These are phyloP conservation scores for Wickerhamomyces chambardii DNA, from an alignment of 805 yeast species.

Conservation along the genomic window DNA sequence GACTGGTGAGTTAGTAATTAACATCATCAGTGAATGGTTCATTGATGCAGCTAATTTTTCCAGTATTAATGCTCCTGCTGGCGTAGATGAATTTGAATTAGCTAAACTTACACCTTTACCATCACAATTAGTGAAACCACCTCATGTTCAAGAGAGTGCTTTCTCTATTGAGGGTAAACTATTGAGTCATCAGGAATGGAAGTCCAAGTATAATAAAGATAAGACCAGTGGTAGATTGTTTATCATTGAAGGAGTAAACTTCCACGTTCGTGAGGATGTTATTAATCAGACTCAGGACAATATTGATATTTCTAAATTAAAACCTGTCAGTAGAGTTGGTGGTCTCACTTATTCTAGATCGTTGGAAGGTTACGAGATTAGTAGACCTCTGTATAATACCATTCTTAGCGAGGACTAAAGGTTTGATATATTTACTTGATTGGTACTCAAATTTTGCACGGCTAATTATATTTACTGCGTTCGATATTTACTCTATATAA, in stretches of 20 bases:
- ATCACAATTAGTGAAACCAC: slow-evolving; percentile 38
- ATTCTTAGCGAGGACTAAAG: too few species aligned
- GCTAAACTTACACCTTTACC: slow-evolving; percentile 40
- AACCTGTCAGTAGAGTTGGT: slow-evolving; percentile 48
- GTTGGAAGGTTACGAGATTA: slow-evolving; percentile 24
- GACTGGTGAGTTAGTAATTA: slow-evolving; percentile 46
- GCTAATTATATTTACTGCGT: too few species aligned
- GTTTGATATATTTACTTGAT: too few species aligned
- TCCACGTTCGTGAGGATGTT: slow-evolving; percentile 50
- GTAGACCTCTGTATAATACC: too few species aligned
- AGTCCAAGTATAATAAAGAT: slow-evolving; percentile 26
- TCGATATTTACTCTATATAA: too few species aligned
- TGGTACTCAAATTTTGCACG: too few species aligned
- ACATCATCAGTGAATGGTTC: slow-evolving; percentile 54
- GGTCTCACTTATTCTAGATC: slow-evolving; percentile 39
- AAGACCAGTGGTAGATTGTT: slow-evolving; percentile 26
- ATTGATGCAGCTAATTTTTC: slow-evolving; percentile 53
- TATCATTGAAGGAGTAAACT: slow-evolving; percentile 46
- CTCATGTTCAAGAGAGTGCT: slow-evolving; percentile 54
- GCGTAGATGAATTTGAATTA: slow-evolving; percentile 45
- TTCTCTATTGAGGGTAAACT: slow-evolving; percentile 50
- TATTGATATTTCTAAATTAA: slow-evolving; percentile 37
- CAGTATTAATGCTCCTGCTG: slow-evolving; percentile 36
- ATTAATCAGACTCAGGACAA: slow-evolving; percentile 27
- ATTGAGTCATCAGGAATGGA: slow-evolving; percentile 33